phyloP scores from a whole-genome alignment of 2,329 filamentous ascomycete species.

The Aspergillus viridinutans region DNA sequence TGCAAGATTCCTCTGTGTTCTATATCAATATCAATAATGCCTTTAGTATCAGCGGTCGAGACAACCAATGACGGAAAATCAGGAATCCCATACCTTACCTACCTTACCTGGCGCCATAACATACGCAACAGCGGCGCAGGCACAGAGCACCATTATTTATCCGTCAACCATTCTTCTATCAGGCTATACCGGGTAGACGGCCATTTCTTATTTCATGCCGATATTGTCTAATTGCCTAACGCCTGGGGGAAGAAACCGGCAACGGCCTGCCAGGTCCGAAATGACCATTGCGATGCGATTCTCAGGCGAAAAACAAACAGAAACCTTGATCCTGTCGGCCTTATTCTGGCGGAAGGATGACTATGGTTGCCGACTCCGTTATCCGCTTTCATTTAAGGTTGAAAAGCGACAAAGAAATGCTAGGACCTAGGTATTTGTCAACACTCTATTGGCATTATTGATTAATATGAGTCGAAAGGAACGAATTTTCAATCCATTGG shows the following conservation, averaged over 20 bases:
- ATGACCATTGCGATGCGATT: background rate
- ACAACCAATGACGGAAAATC: background rate
- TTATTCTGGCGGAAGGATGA: slow-evolving; percentile 5
- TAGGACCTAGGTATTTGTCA: background rate
- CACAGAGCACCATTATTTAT: background rate
- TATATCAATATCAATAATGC: background rate
- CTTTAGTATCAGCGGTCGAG: too few species aligned
- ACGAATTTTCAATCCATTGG: background rate
- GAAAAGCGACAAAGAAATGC: background rate
- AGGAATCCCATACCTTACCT: background rate
- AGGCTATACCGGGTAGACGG: background rate
- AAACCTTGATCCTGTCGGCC: slow-evolving; percentile 15
- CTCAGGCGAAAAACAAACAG: background rate
- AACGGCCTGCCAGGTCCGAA: background rate
- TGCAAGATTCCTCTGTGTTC: background rate
- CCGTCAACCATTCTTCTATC: background rate
- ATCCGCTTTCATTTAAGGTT: background rate
- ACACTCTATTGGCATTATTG: background rate
- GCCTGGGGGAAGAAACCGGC: background rate
- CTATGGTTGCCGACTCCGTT: background rate
- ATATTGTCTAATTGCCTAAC: background rate
- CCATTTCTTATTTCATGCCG: background rate
- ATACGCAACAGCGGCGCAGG: background rate
- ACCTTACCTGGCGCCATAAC: background rate
- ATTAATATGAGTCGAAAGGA: background rate